Conservation (phyloP, 2,329 filamentous ascomycete genomes). For the Nemania bipapillata region DNA sequence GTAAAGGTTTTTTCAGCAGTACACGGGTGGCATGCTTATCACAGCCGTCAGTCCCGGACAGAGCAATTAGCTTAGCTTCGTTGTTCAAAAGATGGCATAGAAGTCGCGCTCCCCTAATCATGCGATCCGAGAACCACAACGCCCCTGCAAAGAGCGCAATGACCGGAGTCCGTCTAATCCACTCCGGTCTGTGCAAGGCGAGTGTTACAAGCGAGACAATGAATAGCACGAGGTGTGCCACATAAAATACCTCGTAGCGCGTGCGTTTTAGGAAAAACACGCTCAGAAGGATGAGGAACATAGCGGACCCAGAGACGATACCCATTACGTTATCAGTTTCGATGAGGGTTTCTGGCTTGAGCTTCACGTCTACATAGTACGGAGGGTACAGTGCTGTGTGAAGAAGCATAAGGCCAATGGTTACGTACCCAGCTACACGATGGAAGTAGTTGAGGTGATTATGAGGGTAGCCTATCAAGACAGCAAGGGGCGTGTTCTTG, state of each 20-base stretch:
- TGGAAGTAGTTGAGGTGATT: conserved; percentile 1
- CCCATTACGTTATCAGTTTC: neutral
- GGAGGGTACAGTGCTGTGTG: neutral
- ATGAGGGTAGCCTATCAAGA: neutral
- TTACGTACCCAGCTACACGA: neutral
- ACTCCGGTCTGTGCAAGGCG: neutral
- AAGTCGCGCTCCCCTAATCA: neutral
- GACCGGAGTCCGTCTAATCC: neutral
- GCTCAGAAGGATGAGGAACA: neutral
- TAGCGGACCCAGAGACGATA: neutral
- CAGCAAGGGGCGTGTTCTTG: neutral
- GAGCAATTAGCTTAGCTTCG: neutral
- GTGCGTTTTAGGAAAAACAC: neutral
- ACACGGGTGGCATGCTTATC: neutral
- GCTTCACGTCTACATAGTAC: neutral
- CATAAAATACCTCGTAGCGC: neutral
- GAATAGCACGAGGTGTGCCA: neutral
- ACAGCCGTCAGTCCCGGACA: neutral
- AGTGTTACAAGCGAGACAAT: neutral
- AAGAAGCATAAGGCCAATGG: neutral
- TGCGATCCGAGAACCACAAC: neutral
- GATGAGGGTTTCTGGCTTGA: neutral
- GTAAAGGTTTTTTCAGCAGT: neutral
- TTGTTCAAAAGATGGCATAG: neutral
- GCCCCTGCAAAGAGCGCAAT: neutral